Base-by-base conservation (phyloP, 2,329 filamentous ascomycete genomes). In the Colletotrichum tropicicola region DNA sequence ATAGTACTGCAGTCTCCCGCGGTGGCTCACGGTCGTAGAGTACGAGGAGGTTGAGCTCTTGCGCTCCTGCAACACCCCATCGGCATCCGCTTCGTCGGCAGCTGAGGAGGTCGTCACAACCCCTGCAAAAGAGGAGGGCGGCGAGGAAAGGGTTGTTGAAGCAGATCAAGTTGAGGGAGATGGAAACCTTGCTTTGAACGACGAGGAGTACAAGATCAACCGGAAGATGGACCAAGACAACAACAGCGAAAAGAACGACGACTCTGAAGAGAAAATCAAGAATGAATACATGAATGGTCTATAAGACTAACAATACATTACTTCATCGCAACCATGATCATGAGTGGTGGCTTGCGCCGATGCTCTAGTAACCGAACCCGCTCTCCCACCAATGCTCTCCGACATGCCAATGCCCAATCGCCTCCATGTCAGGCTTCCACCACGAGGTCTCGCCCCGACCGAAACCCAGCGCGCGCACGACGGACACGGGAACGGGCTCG, bases 401-500 rank as follows among this genome's bases (percentile, higher is more conserved):
- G 3, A 71, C 76, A 76, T 91, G 84, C 85, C 86, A 89, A 8
- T 70, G 70, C 2, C 84, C 82, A 21, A 89, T 74, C 66, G 86
- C 79, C 21, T 83, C 75, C 30, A 81, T 74, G 67, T 83, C 82
- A 87, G 90, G 93, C 70, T 91, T 87, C 87, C 87, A 92, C 83
- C 87, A 90, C 1, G 83, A 78, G 71, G 92, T 89, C 0, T 85
- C 87, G 17, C 82, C 76, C 1, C 80, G 79, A 0, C 91, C 91
- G 32, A 90, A 80, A 0, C 91, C 90, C 15, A 94, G 32, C 2
- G 84, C 86, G 25, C 93, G 83, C n/a, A 94, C 73, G 1, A 85
- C 73, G 57, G 92, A 97, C 8, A 95, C 68, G 0, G 94, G 93
- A n/a, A 97, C 78, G 0, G 93, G 93, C 76, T 98, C 93, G 66